Evolutionary conservation across 2,329 filamentous ascomycete genomes (phyloP), one percentile per base, ranked within the genome.

Genomic region (Grosmannia clavigera): DNA sequence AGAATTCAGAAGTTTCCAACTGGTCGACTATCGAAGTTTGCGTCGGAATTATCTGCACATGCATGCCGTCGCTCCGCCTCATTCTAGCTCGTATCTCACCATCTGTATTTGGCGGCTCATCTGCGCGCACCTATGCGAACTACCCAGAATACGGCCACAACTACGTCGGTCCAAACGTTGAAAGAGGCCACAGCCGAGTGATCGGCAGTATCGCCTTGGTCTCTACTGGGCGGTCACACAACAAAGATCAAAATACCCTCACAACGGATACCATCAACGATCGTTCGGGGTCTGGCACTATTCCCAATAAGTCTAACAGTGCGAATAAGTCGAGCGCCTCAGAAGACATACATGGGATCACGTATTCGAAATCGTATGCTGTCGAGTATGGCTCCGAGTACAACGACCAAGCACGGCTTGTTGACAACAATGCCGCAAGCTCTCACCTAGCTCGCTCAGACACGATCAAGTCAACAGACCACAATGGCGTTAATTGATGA

Each of bases 1-100:
- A 70, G 61, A 64, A 69, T 56, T 64, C 51, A 29, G 25, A 68
- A 9, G 69, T 71, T 29, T 65, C 67, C 16, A 67, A 65, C 58
- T 69, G 70, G 70, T 72, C 69, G 19, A 69, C 68, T 2, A 66
- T 73, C 35, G 71, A 73, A 61, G 67, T 71, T 60, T 68, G 67
- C 61, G 66, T 71, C 33, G 69, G 70, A 61, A 68, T 71, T 61
- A 69, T 72, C 19, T 72, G 70, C 61, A 64, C 69, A 5, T 72
- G 69, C 64, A 67, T 73, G 68, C 71, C 71, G 0, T 61, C 67
- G 0, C 33, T 70, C 2, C 68, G 70, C 3, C 64, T 70, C 9
- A 55, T 71, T n/a, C 62, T 70, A 12, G 65, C 68, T 2, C 66
- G 66, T 56, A n/a, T 67, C 25, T 70, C 69, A 63, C 69, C 69